Conservation (phyloP, 768 basidiomycete genomes). For the Boletus subparvulus region DNA sequence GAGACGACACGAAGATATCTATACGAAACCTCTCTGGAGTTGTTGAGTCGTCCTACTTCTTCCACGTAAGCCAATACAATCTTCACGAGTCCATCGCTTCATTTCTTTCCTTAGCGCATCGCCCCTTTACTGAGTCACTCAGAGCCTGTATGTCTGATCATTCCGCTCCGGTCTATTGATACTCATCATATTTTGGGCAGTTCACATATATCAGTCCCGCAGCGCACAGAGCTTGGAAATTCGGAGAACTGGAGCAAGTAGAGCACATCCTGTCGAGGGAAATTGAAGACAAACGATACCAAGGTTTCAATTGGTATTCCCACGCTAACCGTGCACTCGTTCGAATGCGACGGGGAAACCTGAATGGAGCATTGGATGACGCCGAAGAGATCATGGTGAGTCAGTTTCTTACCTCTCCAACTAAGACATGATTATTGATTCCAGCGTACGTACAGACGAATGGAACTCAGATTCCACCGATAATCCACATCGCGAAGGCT, state of each 20-base stretch:
- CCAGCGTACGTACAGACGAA: background rate
- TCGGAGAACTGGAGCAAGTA: background rate
- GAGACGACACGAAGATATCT: background rate
- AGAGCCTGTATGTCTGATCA: background rate
- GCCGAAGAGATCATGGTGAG: background rate
- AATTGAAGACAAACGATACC: background rate
- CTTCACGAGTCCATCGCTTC: background rate
- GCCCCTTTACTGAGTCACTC: background rate
- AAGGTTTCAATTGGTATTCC: background rate
- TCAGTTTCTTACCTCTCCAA: background rate
- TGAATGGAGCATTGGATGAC: constrained; percentile 8
- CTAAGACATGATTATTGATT: background rate
- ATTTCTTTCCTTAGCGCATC: background rate
- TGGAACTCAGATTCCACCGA: background rate
- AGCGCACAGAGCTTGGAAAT: constrained; percentile 1
- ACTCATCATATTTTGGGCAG: background rate
- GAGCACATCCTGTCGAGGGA: constrained; percentile 12
- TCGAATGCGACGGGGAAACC: constrained; percentile 5
- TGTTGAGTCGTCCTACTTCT: background rate
- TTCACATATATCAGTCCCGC: constrained; percentile 5
- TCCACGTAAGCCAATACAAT: background rate
- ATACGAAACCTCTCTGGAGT: background rate
- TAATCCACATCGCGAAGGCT: constrained; percentile 5
- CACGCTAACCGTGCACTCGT: constrained; percentile 18
- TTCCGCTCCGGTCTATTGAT: background rate